phyloP scores from a whole-genome alignment of 2,329 filamentous ascomycete species.

The Hortaea werneckii region DNA sequence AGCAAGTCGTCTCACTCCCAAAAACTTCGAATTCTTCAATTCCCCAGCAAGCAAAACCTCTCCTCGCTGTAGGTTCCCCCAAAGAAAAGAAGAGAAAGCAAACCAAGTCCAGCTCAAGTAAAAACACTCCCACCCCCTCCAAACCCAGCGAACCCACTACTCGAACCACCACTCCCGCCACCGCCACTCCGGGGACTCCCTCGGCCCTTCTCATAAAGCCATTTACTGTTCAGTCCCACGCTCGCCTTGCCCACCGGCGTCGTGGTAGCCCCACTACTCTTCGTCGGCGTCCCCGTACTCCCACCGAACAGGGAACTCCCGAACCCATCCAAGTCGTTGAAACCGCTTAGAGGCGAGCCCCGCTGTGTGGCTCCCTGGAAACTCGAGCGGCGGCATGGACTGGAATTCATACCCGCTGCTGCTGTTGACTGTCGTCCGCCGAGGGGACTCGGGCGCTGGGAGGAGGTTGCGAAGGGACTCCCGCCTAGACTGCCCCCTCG shows the following conservation, averaged over 20 bases:
- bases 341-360: slow-evolving; percentile 7
- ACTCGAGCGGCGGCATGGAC: slow-evolving; percentile 41
- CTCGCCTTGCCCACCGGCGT: slow-evolving; percentile 40
- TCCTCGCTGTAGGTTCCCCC: no score
- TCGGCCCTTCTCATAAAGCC: slow-evolving; percentile 77
- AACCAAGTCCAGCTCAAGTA: background rate
- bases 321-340: background rate
- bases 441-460: no score
- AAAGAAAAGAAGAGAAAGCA: no score
- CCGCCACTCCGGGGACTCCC: slow-evolving; percentile 37
- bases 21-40: no score
- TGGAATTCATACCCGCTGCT: background rate
- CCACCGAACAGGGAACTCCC: slow-evolving; percentile 14
- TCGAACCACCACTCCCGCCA: background rate
- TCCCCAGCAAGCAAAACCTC: no score
- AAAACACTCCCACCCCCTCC: slow-evolving; percentile 7
- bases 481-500: background rate
- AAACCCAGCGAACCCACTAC: slow-evolving; percentile 6
- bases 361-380: slow-evolving; percentile 38
- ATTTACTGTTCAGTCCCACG: slow-evolving; percentile 79
- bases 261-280: no score
- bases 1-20: no score
- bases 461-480: no score
- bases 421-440: background rate
- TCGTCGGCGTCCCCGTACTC: slow-evolving; percentile 11